Conservation (phyloP, 495 filamentous ascomycete genomes). For the Jackrogersella minutella region DNA sequence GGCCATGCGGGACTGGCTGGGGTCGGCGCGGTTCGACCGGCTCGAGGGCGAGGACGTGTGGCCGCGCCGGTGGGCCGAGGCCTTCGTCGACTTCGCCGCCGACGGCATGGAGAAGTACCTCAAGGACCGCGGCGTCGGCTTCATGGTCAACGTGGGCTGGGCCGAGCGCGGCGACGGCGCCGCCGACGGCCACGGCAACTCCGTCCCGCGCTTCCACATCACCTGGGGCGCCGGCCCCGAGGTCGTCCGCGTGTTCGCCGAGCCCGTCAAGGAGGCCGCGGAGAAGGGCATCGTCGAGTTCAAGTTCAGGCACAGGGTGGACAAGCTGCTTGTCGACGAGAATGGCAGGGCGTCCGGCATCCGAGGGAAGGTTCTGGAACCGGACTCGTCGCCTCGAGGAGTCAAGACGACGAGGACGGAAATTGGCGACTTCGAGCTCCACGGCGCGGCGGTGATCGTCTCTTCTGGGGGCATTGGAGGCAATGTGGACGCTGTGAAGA, state of each 20-base stretch:
- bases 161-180: conserved; percentile 59
- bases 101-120: conserved; percentile 60
- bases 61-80: conserved; percentile 61
- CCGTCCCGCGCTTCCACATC: conserved; percentile 60
- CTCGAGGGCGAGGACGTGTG: conserved; percentile 54
- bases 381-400: conserved; percentile 51
- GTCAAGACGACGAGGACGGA: conserved; percentile 52
- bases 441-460: conserved; percentile 55
- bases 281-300: conserved; percentile 58
- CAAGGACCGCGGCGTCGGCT: conserved; percentile 54
- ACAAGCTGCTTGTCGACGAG: conserved; percentile 57
- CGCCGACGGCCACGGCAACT: conserved; percentile 61
- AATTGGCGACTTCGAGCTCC: conserved; percentile 55
- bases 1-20: conserved; percentile 60
- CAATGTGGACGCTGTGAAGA: conserved; percentile 59
- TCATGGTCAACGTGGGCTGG: conserved; percentile 57
- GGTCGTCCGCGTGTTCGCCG: conserved; percentile 58
- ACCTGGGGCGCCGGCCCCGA: conserved; percentile 63
- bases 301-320: conserved; percentile 57
- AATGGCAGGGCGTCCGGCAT: conserved; percentile 57
- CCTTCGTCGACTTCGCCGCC: conserved; percentile 61
- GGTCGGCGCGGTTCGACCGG: conserved; percentile 59
- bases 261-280: conserved; percentile 56
- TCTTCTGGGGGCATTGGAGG: conserved; percentile 60
- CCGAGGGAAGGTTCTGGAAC: conserved; percentile 54